Evolutionary conservation across 306 rosid species (phyloP), one percentile per base, ranked within the genome.

Genomic region (Glycyrrhiza uralensis): DNA sequence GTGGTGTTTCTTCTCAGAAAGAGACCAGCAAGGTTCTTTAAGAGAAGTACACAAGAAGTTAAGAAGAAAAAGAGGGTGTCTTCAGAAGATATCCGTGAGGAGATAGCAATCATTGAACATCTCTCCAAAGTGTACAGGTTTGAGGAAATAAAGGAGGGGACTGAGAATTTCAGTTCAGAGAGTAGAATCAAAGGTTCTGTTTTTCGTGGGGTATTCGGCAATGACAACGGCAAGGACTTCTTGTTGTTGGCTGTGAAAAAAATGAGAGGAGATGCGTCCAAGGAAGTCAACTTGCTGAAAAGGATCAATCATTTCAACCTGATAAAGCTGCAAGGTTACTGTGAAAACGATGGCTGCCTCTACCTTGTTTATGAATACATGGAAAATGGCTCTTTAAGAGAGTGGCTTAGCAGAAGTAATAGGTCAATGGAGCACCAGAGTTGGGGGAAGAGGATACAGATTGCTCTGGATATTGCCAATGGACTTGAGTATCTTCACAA

Each of bases 401-500:
- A 92, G 49, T 92, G 93, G 96, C 88, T 92, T 4, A 17, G 42
- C 12, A 74, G 38, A 76, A 58, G 52, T 14, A n/a, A n/a, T n/a
- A 36, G 13, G 18, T 61, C 84, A 7, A 66, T 13, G 3, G 83
- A 82, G 50, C 78, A 75, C 28, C 52, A 42, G 68, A 75, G 86
- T 58, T 87, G 87, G 91, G 63, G 2, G n/a, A 80, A 49, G 78
- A 92, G 93, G 75, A 79, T 87, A 42, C 90, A 77, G 30, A 87
- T 92, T 63, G 93, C 97, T 79, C 45, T 92, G 15, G 96, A 92
- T 69, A 66, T 89, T 77, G 91, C 96, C 20, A 83, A 87, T 38
- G 93, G 96, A 9, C 93, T 87, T 46, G 84, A 89, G 63, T 92
- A 92, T 87, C 97, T 92, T 55, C 97, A 89, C 84, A 77, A 85